phyloP scores from a whole-genome alignment of 331 rosid genomes.

The Malus hybrid region DNA sequence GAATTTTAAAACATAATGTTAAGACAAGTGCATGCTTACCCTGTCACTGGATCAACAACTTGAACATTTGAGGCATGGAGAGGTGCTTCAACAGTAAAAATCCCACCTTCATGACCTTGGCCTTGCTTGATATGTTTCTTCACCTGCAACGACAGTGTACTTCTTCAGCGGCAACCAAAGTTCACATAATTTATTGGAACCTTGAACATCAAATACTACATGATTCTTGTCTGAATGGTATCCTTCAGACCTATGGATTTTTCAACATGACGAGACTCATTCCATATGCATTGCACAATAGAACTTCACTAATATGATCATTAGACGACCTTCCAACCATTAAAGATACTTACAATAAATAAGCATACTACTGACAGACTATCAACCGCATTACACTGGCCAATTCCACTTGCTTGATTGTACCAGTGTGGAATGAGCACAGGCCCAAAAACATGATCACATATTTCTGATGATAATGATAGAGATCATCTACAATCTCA shows the following conservation, averaged over 20 bases:
- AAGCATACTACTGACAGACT: neutral
- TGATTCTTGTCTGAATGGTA: neutral
- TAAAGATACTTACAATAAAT: neutral
- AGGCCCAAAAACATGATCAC: neutral
- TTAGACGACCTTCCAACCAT: neutral
- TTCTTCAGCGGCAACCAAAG: neutral
- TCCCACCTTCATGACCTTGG: slow-evolving; percentile 93
- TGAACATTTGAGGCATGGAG: slow-evolving; percentile 83
- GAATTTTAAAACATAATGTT: neutral
- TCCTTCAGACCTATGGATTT: neutral
- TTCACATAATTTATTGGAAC: neutral
- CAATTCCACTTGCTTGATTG: neutral
- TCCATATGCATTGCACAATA: neutral
- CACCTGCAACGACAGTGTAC: slow-evolving; percentile 35
- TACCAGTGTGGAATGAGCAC: neutral
- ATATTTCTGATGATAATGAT: neutral
- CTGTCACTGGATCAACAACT: slow-evolving; percentile 76
- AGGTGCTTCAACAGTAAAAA: slow-evolving; percentile 83
- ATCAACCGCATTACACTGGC: neutral
- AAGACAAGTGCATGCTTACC: slow-evolving; percentile 28
- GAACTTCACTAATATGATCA: neutral
- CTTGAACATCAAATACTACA: neutral
- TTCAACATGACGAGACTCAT: neutral
- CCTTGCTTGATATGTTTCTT: slow-evolving; percentile 95
- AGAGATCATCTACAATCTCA: neutral